Conservation (phyloP, 1,284 basidiomycete genomes). For the Coriolopsis trogii region DNA sequence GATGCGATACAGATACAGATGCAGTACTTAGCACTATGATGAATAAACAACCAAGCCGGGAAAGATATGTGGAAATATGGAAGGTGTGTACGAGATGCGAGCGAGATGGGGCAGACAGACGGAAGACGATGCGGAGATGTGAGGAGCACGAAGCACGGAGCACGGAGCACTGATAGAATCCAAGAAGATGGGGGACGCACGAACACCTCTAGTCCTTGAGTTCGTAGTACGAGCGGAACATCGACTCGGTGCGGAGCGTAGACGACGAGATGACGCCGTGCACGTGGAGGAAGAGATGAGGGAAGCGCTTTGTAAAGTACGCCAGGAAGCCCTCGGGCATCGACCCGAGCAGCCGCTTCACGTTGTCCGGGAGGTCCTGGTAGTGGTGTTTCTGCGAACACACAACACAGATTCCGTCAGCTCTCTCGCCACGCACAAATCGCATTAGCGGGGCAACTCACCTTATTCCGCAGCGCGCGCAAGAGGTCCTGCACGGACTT, state of each 20-base stretch:
- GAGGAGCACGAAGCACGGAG: not conserved
- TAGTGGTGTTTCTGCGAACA: slow-evolving; percentile 94
- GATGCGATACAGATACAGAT: slow-evolving; percentile 24
- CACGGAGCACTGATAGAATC: too few relatives aligned
- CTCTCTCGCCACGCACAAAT: not conserved
- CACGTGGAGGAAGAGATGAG: slow-evolving; percentile 90
- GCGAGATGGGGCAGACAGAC: not conserved
- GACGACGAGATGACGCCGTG: slow-evolving; percentile 77
- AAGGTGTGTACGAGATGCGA: not conserved
- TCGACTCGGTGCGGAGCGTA: slow-evolving; percentile 72
- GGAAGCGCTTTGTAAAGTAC: slow-evolving; percentile 95
- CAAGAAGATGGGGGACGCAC: not conserved
- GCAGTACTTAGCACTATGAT: slow-evolving; percentile 23
- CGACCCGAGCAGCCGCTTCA: slow-evolving; percentile 84
- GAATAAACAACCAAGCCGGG: slow-evolving; percentile 21
- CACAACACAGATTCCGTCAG: not conserved
- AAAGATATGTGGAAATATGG: not conserved
- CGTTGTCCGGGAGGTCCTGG: slow-evolving; percentile 90
- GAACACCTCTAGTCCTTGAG: slow-evolving; percentile 48
- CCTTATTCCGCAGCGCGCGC: slow-evolving; percentile 94
- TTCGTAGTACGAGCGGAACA: slow-evolving; percentile 87
- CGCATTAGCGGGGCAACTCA: slow-evolving; percentile 38
- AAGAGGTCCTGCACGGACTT: slow-evolving; percentile 89
- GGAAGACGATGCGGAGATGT: not conserved
- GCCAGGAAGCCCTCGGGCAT: slow-evolving; percentile 92